Evolutionary conservation across 495 filamentous ascomycete species (phyloP), one percentile per base, ranked within the genome.

Genomic region (Achaetomiella virescens): DNA sequence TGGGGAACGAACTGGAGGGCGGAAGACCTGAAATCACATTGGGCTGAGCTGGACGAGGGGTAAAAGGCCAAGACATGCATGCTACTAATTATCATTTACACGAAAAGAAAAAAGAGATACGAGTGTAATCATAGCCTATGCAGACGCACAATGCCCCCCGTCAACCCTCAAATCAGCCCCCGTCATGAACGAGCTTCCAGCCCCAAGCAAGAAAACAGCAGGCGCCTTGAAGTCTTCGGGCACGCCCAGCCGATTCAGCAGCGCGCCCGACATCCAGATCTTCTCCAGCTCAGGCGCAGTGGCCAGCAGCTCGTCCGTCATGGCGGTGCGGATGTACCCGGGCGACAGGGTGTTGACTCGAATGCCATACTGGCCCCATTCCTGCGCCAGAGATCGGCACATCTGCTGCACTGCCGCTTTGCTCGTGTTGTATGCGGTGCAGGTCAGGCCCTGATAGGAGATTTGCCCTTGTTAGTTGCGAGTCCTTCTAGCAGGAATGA

Each of bases 391-490:
- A 1, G 44, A 47, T n/a, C 44, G 44, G 44, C 44, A 47, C 44
- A 47, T 47, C 11, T 47, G 44, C 44, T 47, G 44, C 24, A 47
- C 44, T 8, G 44, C 44, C 15, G 44, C 44, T 25, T 47, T 47
- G 44, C 44, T 47, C 24, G 44, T 31, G 44, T 47, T 47, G 44
- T 47, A 47, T 3, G 44, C 44, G 15, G 44, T 47, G 44, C 44
- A 47, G 44, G 44, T 47, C 6, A 47, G 24, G 44, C 44, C 44
- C 44, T 47, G 44, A n/a, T n/a, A n/a, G n/a, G 17, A 42, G 7
- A 11, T 17, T 22, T 7, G 9, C 6, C 1, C 6, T 22, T 42
- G 40, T 42, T 9, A 42, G 40, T 6, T 14, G 11, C 6, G 14
- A 15, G 36, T 14, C 12, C 10, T 15, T 9, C 12, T 15, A 15